Conservation (phyloP, 257 asterid species). For the Solanum rostratum region DNA sequence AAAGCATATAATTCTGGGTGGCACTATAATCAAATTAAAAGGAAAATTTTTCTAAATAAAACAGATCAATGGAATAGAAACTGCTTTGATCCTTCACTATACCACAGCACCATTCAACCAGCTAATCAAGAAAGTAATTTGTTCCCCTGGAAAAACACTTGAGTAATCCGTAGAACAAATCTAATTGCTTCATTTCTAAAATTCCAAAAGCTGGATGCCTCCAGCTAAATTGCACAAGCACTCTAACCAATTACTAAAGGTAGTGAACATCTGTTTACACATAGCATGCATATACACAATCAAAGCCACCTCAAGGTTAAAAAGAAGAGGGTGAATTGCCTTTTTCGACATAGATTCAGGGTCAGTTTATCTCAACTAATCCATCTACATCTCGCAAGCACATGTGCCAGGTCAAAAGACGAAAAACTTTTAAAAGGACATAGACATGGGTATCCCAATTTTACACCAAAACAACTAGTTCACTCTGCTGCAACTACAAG, state of each 20-base stretch:
- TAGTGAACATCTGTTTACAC: neutral
- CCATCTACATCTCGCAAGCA: neutral
- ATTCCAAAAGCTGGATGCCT: neutral
- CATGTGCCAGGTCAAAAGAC: neutral
- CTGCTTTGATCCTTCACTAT: neutral
- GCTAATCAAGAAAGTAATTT: neutral
- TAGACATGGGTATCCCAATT: neutral
- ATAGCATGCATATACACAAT: neutral
- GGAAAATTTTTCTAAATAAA: neutral
- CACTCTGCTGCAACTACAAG: neutral
- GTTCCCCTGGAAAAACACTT: neutral
- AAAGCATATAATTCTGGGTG: neutral
- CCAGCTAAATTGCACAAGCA: neutral
- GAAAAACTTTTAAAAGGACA: neutral
- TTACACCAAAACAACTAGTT: neutral
- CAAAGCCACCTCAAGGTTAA: neutral
- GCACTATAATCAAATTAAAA: neutral
- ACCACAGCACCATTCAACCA: neutral
- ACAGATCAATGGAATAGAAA: neutral
- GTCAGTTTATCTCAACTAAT: neutral
- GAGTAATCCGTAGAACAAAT: neutral
- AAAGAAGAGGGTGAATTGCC: neutral
- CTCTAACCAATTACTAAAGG: neutral
- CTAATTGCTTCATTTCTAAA: neutral
- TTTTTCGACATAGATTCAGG: neutral